Percentiles rank a stretch among this genome's conserved stretches.
phyloP scores from a whole-genome alignment of 2,329 filamentous ascomycete species.

The Arachnopeziza araneosa region DNA sequence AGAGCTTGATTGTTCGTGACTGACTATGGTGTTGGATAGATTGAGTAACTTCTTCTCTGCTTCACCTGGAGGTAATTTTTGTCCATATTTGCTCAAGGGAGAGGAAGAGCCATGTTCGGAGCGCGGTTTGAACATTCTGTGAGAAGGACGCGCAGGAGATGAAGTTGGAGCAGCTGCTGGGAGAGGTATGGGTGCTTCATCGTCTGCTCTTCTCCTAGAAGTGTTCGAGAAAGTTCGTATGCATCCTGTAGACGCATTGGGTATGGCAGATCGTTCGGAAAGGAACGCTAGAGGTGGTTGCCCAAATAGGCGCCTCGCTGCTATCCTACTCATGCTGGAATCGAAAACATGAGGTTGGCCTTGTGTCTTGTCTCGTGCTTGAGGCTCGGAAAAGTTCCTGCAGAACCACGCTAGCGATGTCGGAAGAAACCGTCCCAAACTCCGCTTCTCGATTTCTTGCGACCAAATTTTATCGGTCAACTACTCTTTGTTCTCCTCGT shows the following conservation, averaged over 20 bases:
- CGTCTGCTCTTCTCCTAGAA: slow-evolving; percentile 7
- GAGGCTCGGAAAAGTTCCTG: slow-evolving; percentile 20
- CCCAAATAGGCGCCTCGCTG: slow-evolving; percentile 25
- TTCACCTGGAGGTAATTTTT: background rate
- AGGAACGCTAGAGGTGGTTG: slow-evolving; percentile 19
- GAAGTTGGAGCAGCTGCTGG: background rate
- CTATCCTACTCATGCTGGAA: slow-evolving; percentile 27
- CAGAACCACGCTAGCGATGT: slow-evolving; percentile 10
- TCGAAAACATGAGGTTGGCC: slow-evolving; percentile 2
- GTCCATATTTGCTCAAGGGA: background rate
- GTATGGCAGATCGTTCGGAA: slow-evolving; percentile 8
- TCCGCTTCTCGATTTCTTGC: slow-evolving; percentile 3
- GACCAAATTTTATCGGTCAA: slow-evolving; percentile 5
- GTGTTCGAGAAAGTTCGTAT: slow-evolving; percentile 32
- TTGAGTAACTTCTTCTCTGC: background rate
- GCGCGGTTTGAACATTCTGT: background rate
- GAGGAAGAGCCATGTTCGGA: background rate
- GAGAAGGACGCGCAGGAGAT: background rate
- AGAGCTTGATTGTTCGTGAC: background rate
- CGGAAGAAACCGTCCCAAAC: slow-evolving; percentile 23
- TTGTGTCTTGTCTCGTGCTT: background rate
- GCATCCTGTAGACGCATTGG: slow-evolving; percentile 13
- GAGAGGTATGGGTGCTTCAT: background rate
- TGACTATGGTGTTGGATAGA: background rate
- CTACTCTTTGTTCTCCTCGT: slow-evolving; percentile 1